A percentile compares a stretch with the other conserved stretches of the same genome.
phyloP scores from a whole-genome alignment of 176 grass and related monocot genomes.

The Lolium perenne region DNA sequence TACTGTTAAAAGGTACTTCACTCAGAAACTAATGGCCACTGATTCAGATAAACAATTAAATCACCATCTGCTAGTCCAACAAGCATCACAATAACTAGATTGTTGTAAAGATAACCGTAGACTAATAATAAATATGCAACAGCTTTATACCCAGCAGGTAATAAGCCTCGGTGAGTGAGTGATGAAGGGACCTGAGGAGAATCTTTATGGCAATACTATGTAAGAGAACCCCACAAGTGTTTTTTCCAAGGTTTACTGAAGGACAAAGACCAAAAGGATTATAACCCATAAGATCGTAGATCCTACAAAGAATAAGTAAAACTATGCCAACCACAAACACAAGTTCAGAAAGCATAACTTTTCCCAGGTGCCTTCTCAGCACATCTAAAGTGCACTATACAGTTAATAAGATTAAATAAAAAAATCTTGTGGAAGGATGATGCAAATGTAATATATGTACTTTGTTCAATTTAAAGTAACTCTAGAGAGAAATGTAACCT shows the following conservation, averaged over 20 bases:
- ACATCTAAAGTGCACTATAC: slow-evolving; percentile 1
- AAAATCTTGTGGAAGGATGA: slow-evolving; percentile 20
- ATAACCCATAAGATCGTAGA: slow-evolving; percentile 22
- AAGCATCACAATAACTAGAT: slow-evolving; percentile 1
- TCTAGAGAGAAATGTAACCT: slow-evolving; percentile 55
- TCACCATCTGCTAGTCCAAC: not conserved
- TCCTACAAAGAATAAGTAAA: not conserved
- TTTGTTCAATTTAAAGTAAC: slow-evolving; percentile 31
- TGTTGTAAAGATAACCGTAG: slow-evolving; percentile 6
- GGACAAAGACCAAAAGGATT: slow-evolving; percentile 3
- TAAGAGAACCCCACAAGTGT: not conserved
- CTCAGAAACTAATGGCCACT: slow-evolving; percentile 1
- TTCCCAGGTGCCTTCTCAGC: slow-evolving; percentile 10
- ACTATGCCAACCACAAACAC: not conserved
- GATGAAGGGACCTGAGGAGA: not conserved
- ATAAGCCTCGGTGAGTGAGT: not conserved
- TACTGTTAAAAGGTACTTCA: slow-evolving; percentile 24
- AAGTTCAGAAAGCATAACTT: slow-evolving; percentile 20
- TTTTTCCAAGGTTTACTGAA: not conserved
- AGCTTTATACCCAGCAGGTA: slow-evolving; percentile 17
- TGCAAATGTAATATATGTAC: slow-evolving; percentile 18
- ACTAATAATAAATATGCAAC: not conserved
- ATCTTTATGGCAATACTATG: slow-evolving; percentile 4
- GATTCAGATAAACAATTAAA: slow-evolving; percentile 17
- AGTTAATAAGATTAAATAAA: slow-evolving; percentile 13